Percentiles rank a stretch among this genome's conserved stretches.
These are phyloP conservation scores for Eucalyptus curtisii DNA, from an alignment of 345 rosid species.

Conservation along the genomic window DNA sequence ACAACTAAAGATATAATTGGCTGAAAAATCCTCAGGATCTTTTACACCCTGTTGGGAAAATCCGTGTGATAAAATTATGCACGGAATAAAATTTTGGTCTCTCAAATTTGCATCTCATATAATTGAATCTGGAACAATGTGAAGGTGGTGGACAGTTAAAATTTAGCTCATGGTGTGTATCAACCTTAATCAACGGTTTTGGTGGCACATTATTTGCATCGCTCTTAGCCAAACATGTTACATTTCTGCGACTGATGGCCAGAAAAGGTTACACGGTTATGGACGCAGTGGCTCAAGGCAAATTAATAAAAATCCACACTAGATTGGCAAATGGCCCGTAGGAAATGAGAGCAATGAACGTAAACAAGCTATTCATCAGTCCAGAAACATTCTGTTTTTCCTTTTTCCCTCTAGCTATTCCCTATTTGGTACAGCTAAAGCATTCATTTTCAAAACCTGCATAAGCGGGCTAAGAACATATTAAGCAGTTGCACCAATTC, in stretches of 20 bases:
- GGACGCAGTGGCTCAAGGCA: not conserved
- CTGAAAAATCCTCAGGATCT: not conserved
- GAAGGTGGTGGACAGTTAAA: not conserved
- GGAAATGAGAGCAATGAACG: not conserved
- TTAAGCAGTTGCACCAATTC: not conserved
- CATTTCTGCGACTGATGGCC: not conserved
- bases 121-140: not conserved
- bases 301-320: not conserved
- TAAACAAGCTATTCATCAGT: not conserved
- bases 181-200: not conserved
- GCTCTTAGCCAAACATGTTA: not conserved
- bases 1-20: not conserved
- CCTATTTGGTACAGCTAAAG: not conserved
- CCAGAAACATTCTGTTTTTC: not conserved
- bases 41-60: not conserved
- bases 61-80: not conserved
- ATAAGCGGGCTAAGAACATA: not conserved
- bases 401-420: not conserved
- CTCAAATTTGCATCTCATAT: not conserved
- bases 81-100: not conserved
- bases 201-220: not conserved
- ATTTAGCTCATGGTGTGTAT: not conserved
- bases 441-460: not conserved
- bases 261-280: not conserved
- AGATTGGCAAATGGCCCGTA: not conserved